Evolutionary conservation across 495 filamentous ascomycete species (phyloP), one percentile per base, ranked within the genome.

Genomic region (Rhypophila decipiens): DNA sequence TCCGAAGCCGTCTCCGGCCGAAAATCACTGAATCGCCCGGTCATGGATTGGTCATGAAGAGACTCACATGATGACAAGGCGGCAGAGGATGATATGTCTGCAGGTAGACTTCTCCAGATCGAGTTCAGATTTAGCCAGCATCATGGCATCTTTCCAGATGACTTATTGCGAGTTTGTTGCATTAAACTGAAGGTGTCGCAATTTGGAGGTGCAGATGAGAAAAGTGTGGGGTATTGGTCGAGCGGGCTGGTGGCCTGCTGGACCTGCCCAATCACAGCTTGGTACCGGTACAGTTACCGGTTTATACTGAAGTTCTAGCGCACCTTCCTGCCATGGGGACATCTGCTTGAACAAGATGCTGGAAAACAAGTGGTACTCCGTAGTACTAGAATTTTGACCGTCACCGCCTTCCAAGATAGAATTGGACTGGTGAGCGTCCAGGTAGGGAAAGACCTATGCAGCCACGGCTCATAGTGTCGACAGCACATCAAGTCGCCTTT

Each of bases 391-490:
- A n/a, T n/a, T n/a, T n/a, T n/a, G n/a, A n/a, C n/a, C n/a, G n/a
- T n/a, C n/a, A n/a, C n/a, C n/a, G n/a, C n/a, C n/a, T n/a, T n/a
- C n/a, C n/a, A n/a, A n/a, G n/a, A n/a, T n/a, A 21, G 45, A 43
- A 44, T 20, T 44, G 38, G 44, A 39, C 44, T 48, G 38, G 40
- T 20, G 15, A 31, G 29, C 17, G 40, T 36, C 35, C 22, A 17
- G 10, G 27, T 49, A 54, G 48, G 50, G 35, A 53, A 44, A 19
- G 10, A n/a, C 20, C 34, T 41, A 54, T 57, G 53, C 54, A 57
- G 44, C 48, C 51, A 53, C 59, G 59, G 59, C 56, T 59, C 53
- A 49, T 62, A 55, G 58, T 53, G 52, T 51, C 20, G 36, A 20
- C 45, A 44, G 39, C 41, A 46, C 46, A 42, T 55, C 51, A 37